Conservation (phyloP, 2,329 filamentous ascomycete genomes). For the Moelleriella libera region DNA sequence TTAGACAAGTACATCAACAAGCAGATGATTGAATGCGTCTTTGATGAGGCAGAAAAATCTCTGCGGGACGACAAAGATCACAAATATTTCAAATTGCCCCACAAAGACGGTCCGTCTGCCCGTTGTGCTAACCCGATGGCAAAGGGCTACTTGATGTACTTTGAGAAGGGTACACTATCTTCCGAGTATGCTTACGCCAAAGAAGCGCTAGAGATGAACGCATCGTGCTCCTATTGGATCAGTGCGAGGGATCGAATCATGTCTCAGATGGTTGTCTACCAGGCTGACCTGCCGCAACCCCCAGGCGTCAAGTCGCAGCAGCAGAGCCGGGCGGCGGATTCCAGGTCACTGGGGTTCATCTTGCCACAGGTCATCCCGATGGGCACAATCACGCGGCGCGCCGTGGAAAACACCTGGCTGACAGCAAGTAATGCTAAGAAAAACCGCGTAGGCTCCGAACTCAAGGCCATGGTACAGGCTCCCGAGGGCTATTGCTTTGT, state of each 20-base stretch:
- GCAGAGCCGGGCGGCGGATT: neutral
- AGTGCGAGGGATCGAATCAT: slow-evolving; percentile 85
- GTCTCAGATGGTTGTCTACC: slow-evolving; percentile 90
- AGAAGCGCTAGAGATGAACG: slow-evolving; percentile 95
- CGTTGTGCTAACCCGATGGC: slow-evolving; percentile 80
- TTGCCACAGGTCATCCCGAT: slow-evolving; percentile 93
- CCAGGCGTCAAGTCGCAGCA: neutral
- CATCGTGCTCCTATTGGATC: slow-evolving; percentile 98
- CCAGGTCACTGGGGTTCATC: slow-evolving; percentile 52
- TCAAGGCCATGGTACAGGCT: slow-evolving; percentile 93
- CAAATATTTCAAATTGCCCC: slow-evolving; percentile 82
- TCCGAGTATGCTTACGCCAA: slow-evolving; percentile 86
- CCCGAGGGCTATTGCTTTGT: slow-evolving; percentile 87
- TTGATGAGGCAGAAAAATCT: slow-evolving; percentile 56
- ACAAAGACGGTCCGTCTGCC: slow-evolving; percentile 82
- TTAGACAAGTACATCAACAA: slow-evolving; percentile 51
- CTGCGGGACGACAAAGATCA: slow-evolving; percentile 53
- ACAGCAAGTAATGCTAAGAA: slow-evolving; percentile 95
- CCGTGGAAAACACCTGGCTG: slow-evolving; percentile 96
- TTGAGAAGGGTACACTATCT: slow-evolving; percentile 75
- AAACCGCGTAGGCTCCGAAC: slow-evolving; percentile 88
- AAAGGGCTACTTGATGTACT: slow-evolving; percentile 81
- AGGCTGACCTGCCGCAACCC: slow-evolving; percentile 38
- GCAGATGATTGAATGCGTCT: slow-evolving; percentile 61
- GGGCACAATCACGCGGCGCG: slow-evolving; percentile 89